A percentile compares a stretch with the other conserved stretches of the same genome.
phyloP scores from a whole-genome alignment of 768 basidiomycete species.

The Lactarius pseudohatsudake region DNA sequence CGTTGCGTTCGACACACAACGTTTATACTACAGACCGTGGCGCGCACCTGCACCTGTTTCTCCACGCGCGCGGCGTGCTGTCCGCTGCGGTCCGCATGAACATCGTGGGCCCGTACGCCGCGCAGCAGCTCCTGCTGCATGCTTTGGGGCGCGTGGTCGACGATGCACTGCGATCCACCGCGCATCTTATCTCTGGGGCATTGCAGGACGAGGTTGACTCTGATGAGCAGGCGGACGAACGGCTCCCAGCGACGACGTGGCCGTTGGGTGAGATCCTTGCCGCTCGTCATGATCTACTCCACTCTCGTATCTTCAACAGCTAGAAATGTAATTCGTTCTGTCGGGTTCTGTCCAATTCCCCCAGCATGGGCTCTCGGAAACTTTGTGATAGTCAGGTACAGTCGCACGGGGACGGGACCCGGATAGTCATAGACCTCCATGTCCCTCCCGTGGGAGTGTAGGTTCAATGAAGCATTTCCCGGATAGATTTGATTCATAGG shows the following conservation, averaged over 20 bases:
- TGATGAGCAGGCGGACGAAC: constrained; percentile 11
- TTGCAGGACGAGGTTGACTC: constrained; percentile 38
- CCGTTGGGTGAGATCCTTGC: constrained; percentile 92
- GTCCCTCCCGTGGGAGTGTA: too few relatives aligned
- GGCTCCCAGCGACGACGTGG: constrained; percentile 83
- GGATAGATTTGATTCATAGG: too few relatives aligned
- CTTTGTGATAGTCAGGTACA: not conserved
- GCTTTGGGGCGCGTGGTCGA: constrained; percentile 67
- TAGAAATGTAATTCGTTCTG: constrained; percentile 33
- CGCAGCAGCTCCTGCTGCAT: constrained; percentile 85
- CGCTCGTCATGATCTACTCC: constrained; percentile 88
- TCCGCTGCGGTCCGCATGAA: constrained; percentile 94
- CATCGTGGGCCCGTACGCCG: constrained; percentile 85
- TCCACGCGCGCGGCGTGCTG: constrained; percentile 85
- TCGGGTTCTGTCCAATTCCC: not conserved
- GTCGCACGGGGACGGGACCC: not conserved
- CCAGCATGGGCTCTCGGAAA: too few relatives aligned
- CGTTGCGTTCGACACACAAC: not conserved
- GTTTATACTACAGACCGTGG: constrained; percentile 57
- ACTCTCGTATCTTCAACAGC: constrained; percentile 96
- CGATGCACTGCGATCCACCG: constrained; percentile 40
- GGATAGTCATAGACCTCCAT: too few relatives aligned
- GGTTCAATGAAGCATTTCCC: too few relatives aligned
- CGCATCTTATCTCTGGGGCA: constrained; percentile 22
- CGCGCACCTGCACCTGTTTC: constrained; percentile 87